A percentile compares a stretch with the other conserved stretches of the same genome.
Conservation (phyloP, 23 red algal genomes). For the Pyropia haitanensis region DNA sequence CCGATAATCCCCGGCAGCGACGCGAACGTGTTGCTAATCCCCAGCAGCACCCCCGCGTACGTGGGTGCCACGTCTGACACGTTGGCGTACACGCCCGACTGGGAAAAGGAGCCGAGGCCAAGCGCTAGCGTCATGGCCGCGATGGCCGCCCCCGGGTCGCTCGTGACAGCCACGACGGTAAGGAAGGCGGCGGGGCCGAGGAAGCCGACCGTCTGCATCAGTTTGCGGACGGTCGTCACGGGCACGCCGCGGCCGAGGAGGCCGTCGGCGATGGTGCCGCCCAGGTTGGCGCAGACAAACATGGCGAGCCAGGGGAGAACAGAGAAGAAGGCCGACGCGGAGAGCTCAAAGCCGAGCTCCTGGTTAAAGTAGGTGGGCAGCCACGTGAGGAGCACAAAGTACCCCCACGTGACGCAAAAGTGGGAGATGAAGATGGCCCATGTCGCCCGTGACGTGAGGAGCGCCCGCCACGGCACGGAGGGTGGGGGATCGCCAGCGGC, state of each 20-base stretch:
- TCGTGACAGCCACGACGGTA: slow-evolving; percentile 48
- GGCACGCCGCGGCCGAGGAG: slow-evolving; percentile 44
- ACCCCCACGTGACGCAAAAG: slow-evolving; percentile 96
- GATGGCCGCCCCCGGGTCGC: slow-evolving; percentile 46
- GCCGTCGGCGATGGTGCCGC: slow-evolving; percentile 76
- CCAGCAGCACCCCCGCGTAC: slow-evolving; percentile 87
- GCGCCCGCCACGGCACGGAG: slow-evolving; percentile 60
- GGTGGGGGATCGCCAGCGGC: background rate
- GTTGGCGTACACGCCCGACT: slow-evolving; percentile 93
- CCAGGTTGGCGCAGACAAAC: slow-evolving; percentile 82
- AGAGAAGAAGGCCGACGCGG: slow-evolving; percentile 74
- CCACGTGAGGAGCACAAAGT: slow-evolving; percentile 95
- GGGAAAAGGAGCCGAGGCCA: slow-evolving; percentile 74
- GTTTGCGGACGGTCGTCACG: slow-evolving; percentile 75
- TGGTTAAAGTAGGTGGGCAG: slow-evolving; percentile 97
- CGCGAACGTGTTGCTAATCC: slow-evolving; percentile 86
- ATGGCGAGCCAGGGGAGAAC: slow-evolving; percentile 96
- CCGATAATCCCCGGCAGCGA: slow-evolving; percentile 94
- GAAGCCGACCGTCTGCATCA: slow-evolving; percentile 96
- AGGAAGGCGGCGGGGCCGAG: slow-evolving; percentile 92
- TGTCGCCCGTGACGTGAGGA: slow-evolving; percentile 61
- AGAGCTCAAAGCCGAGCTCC: slow-evolving; percentile 88
- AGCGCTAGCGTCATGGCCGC: slow-evolving; percentile 81
- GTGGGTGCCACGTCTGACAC: slow-evolving; percentile 85
- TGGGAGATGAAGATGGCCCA: slow-evolving; percentile 96